Evolutionary conservation across 2,329 filamentous ascomycete species (phyloP).

Genomic region (Westerdykella sp.): DNA sequence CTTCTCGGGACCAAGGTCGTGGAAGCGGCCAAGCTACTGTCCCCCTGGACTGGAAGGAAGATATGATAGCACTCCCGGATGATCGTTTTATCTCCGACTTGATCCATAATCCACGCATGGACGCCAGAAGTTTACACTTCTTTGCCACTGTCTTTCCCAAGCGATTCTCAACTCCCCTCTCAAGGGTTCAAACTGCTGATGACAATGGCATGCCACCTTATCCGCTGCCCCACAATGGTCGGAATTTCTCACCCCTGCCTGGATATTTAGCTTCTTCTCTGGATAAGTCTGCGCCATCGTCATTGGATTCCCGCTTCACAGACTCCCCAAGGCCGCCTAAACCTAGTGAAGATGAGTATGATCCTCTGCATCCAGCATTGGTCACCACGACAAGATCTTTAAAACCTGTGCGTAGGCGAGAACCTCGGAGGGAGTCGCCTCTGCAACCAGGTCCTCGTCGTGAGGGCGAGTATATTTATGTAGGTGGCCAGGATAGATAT

Average conservation of each 20-base stretch:
- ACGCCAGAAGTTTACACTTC: slow-evolving; percentile 49
- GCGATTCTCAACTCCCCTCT: slow-evolving; percentile 40
- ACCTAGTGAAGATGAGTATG: slow-evolving; percentile 45
- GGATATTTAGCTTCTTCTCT: slow-evolving; percentile 12
- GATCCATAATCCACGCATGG: slow-evolving; percentile 50
- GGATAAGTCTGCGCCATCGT: slow-evolving; percentile 18
- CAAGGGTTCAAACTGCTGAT: slow-evolving; percentile 33
- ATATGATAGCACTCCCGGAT: slow-evolving; percentile 57
- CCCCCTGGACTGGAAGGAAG: slow-evolving; percentile 50
- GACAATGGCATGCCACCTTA: slow-evolving; percentile 15
- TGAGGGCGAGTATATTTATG: no score
- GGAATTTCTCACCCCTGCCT: background rate
- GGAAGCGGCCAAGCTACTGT: slow-evolving; percentile 17
- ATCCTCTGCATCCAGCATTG: slow-evolving; percentile 39
- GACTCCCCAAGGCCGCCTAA: slow-evolving; percentile 31
- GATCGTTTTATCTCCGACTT: slow-evolving; percentile 45
- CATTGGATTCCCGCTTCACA: slow-evolving; percentile 16
- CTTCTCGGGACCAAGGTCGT: slow-evolving; percentile 14
- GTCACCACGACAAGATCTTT: background rate
- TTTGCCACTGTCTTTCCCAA: slow-evolving; percentile 48
- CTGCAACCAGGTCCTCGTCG: no score
- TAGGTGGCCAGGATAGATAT: no score
- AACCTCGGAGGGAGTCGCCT: no score
- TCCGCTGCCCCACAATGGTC: slow-evolving; percentile 25
- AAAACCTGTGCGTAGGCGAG: no score